Evolutionary conservation across 805 yeast genomes (phyloP).

Genomic region (Nakazawaea holstii): DNA sequence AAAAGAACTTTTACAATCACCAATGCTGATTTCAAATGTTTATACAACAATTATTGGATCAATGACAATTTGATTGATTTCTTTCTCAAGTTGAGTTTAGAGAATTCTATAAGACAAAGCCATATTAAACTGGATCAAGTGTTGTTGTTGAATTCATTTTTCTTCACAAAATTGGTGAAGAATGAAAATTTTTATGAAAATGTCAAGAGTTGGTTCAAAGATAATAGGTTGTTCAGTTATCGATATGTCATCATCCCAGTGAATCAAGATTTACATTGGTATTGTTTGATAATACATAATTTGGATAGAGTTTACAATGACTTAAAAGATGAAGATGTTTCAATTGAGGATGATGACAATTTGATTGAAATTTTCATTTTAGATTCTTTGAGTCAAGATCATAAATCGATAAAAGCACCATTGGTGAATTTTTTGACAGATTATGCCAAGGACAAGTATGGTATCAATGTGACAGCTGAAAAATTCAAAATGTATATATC

Average conservation of each 20-base stretch:
- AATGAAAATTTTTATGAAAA: constrained; percentile 44
- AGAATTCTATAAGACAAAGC: constrained; percentile 16
- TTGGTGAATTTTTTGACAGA: constrained; percentile 54
- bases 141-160: constrained; percentile 71
- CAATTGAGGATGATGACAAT: constrained; percentile 10
- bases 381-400: constrained; percentile 70
- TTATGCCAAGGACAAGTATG: constrained; percentile 64
- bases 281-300: constrained; percentile 65
- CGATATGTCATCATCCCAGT: constrained; percentile 73
- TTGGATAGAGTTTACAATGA: constrained; percentile 18
- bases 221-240: constrained; percentile 50
- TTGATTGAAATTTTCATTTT: constrained; percentile 49
- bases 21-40: constrained; percentile 69
- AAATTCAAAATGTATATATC: constrained; percentile 33
- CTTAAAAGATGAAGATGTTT: background rate
- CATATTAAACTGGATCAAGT: constrained; percentile 32
- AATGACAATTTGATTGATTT: constrained; percentile 88
- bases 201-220: constrained; percentile 74
- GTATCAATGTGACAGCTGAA: constrained; percentile 16
- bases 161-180: constrained; percentile 59
- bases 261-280: constrained; percentile 84
- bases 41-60: constrained; percentile 79
- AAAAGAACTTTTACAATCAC: constrained; percentile 51
- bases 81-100: constrained; percentile 58
- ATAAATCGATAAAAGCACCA: constrained; percentile 45